Conservation (phyloP, 179 eudicot genomes). For the Pouteria campechiana region DNA sequence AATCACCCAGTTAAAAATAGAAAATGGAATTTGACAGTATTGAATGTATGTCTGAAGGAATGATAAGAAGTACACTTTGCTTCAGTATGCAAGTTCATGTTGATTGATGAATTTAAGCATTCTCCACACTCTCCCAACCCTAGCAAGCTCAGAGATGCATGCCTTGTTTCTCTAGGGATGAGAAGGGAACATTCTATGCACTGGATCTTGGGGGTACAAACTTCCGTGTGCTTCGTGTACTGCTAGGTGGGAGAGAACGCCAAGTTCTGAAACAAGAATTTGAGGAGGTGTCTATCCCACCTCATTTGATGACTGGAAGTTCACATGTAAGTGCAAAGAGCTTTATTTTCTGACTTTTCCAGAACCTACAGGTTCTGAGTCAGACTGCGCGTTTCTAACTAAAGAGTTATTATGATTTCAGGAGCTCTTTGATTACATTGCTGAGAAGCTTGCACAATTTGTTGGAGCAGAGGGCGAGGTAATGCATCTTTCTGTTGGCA, state of each 20-base stretch:
- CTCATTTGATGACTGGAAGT: conserved; percentile 69
- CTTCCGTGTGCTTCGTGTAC: conserved; percentile 83
- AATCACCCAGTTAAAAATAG: too few species aligned
- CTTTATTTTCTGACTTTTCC: too few species aligned
- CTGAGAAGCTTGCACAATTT: conserved; percentile 70
- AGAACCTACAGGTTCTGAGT: too few species aligned
- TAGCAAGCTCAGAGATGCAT: background rate
- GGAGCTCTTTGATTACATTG: conserved; percentile 83
- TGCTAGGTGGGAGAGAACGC: conserved; percentile 63
- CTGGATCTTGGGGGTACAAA: conserved; percentile 98
- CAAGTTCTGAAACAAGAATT: conserved; percentile 55
- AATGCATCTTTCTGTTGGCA: conserved; percentile 54
- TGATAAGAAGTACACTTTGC: too few species aligned
- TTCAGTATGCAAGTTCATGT: too few species aligned
- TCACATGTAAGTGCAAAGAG: conserved; percentile 66
- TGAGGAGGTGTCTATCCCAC: conserved; percentile 82
- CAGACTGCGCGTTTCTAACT: too few species aligned
- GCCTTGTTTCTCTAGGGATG: conserved; percentile 40
- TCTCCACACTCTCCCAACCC: too few species aligned
- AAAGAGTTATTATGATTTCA: conserved; percentile 22
- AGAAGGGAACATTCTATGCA: conserved; percentile 83
- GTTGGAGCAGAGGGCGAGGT: conserved; percentile 88
- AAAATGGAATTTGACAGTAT: too few species aligned
- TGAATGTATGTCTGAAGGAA: too few species aligned
- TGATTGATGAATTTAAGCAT: too few species aligned